Evolutionary conservation across 345 rosid species (phyloP).

Genomic region (Dipteronia dyeriana): DNA sequence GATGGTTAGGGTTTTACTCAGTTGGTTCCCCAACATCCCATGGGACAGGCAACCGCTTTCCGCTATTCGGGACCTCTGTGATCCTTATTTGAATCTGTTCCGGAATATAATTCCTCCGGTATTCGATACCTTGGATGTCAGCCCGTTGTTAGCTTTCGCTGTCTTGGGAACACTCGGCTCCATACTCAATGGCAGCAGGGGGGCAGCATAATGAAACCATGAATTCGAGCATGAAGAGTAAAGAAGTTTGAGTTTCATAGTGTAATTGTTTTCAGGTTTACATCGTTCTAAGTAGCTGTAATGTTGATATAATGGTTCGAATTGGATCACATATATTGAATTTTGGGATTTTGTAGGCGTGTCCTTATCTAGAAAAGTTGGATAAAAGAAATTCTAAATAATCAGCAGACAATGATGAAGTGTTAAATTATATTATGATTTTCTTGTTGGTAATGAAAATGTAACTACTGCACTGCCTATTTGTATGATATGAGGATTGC

Average conservation of each 20-base stretch:
- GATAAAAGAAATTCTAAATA: too few relatives aligned
- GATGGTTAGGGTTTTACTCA: conserved; percentile 89
- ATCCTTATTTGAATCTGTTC: conserved; percentile 84
- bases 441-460: too few relatives aligned
- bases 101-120: conserved; percentile 83
- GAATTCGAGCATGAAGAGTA: not conserved
- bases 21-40: conserved; percentile 95
- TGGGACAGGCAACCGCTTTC: conserved; percentile 90
- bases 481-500: too few relatives aligned
- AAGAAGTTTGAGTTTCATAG: not conserved
- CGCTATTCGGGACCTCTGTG: conserved; percentile 82
- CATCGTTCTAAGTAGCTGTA: not conserved
- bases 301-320: not conserved
- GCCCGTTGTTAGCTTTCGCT: conserved; percentile 83
- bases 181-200: conserved; percentile 52
- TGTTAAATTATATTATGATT: too few relatives aligned
- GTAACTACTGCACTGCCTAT: too few relatives aligned
- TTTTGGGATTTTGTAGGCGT: not conserved
- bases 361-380: too few relatives aligned
- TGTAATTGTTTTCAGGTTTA: too few relatives aligned
- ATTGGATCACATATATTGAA: not conserved
- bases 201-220: conserved; percentile 30
- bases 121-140: conserved; percentile 77
- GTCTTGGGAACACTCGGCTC: conserved; percentile 74
- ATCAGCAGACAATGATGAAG: too few relatives aligned